Evolutionary conservation across 2,329 filamentous ascomycete species (phyloP), one percentile per base, ranked within the genome.

Genomic region (Davidsoniella eucalypti): DNA sequence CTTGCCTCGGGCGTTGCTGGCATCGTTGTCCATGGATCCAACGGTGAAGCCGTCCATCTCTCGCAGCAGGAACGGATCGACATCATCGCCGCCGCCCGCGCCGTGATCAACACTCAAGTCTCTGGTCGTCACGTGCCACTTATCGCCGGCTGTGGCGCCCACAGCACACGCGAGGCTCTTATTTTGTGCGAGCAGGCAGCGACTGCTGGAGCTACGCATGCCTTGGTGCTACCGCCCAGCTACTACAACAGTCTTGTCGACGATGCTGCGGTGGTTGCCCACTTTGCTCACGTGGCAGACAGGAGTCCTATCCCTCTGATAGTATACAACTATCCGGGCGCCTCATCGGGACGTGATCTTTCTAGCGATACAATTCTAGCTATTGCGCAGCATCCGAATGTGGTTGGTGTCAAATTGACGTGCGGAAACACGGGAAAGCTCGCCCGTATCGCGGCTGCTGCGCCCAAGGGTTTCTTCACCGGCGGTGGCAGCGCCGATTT

Each of bases 1-100:
- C 29, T 33, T 33, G 29, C 29, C 8, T 12, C 29, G 4, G 29
- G 29, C 29, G 29, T 33, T 10, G 29, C 80, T 14, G 83, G 84
- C 17, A 71, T 90, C 44, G 81, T 83, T 45, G 84, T 81, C 9
- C 84, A 87, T 62, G 84, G 84, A 44, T 86, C 81, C 60, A 90
- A 90, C 60, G 84, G 84, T 58, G 85, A 92, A 67, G 84, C 85
- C 6, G 83, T 87, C 10, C 84, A 87, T 60, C 72, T 90, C 33
- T 78, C 79, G 41, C 80, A 80, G 57, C 68, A 73, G 21, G 84
- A 90, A 65, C 76, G 84, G 53, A 72, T 74, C 44, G 66, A 76
- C 47, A 76, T 90, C 57, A 87, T 82, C 5, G 67, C 68, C 47
- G 77, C 80, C 33, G 87, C 83, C 1, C 78, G 84, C 39, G 71